Conservation (phyloP, 208 protist genomes). For the Acanthamoeba triangularis region DNA sequence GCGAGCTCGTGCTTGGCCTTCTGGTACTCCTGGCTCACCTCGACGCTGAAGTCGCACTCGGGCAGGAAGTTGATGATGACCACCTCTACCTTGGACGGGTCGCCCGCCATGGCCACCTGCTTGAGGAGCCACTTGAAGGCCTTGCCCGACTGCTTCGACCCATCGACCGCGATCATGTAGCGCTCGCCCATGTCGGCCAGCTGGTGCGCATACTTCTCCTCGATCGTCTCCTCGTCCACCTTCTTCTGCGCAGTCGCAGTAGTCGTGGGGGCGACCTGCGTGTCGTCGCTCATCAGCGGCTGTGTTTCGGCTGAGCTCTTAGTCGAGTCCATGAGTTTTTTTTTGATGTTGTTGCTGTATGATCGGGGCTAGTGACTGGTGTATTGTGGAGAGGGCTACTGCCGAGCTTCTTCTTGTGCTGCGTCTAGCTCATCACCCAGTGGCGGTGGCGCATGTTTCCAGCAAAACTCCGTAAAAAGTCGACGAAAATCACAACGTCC, state of each 20-base stretch:
- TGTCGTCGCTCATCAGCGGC: neutral
- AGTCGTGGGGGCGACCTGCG: neutral
- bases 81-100: constrained; percentile 21
- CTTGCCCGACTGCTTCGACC: constrained; percentile 32
- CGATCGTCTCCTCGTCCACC: neutral
- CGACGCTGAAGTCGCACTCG: constrained; percentile 50
- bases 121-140: constrained; percentile 76
- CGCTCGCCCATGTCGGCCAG: constrained; percentile 43
- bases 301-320: neutral
- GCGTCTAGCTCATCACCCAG: neutral
- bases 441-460: no score
- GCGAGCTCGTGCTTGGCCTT: constrained; percentile 61
- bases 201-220: constrained; percentile 37
- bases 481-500: neutral
- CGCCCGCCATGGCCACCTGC: neutral
- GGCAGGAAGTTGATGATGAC: constrained; percentile 75
- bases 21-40: constrained; percentile 72
- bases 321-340: neutral
- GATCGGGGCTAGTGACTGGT: neutral
- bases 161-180: constrained; percentile 73
- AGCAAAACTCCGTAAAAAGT: neutral
- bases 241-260: neutral
- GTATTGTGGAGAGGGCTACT: neutral
- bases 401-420: neutral
- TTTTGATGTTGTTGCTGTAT: neutral